Evolutionary conservation across 495 filamentous ascomycete species (phyloP).

Genomic region (Glarea lozoyensis): DNA sequence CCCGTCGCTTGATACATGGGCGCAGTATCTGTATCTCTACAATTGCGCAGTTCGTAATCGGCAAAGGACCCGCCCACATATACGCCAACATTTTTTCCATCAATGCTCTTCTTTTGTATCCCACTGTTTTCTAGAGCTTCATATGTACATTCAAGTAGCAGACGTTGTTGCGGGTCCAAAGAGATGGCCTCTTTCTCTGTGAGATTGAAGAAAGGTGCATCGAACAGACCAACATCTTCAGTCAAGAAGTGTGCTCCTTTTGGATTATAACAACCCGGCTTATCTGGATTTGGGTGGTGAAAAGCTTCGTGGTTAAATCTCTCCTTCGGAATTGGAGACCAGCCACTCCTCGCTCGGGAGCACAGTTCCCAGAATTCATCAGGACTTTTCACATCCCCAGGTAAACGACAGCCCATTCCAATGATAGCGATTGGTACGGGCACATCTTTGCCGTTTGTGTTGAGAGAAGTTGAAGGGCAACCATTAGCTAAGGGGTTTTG

Average conservation of each 20-base stretch:
- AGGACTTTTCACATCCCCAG: slow-evolving; percentile 41
- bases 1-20: slow-evolving; percentile 28
- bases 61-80: slow-evolving; percentile 33
- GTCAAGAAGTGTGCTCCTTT: slow-evolving; percentile 43
- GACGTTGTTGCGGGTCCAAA: slow-evolving; percentile 49
- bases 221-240: slow-evolving; percentile 44
- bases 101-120: slow-evolving; percentile 20
- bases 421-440: slow-evolving; percentile 51
- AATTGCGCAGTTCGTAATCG: slow-evolving; percentile 24
- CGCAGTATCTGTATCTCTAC: slow-evolving; percentile 28
- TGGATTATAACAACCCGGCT: slow-evolving; percentile 28
- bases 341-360: slow-evolving; percentile 31
- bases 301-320: slow-evolving; percentile 31
- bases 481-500: too few species aligned
- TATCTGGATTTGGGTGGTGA: slow-evolving; percentile 37
- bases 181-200: slow-evolving; percentile 45
- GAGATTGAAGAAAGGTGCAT: slow-evolving; percentile 52
- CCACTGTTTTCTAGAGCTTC: slow-evolving; percentile 50
- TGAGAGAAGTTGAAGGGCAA: background rate
- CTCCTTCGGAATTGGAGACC: slow-evolving; percentile 32
- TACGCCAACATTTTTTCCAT: slow-evolving; percentile 32
- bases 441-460: background rate
- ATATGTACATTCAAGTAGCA: slow-evolving; percentile 46
- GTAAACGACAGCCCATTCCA: slow-evolving; percentile 51
- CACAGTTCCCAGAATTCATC: slow-evolving; percentile 46